Evolutionary conservation across 2,329 filamentous ascomycete species (phyloP).

Genomic region (Claviceps citrina): DNA sequence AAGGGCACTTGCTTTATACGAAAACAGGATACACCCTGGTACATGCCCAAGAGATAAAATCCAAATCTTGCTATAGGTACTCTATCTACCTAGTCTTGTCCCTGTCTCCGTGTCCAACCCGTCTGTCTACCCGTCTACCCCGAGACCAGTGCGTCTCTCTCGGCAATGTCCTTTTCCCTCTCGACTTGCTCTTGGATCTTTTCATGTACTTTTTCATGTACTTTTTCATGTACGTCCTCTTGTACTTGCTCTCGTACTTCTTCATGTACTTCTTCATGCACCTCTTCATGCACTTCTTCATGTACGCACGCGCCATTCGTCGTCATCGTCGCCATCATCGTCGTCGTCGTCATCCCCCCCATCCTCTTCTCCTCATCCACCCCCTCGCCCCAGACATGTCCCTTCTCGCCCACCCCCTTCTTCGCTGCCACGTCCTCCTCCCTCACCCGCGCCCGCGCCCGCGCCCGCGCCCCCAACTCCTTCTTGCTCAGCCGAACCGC

Average conservation of each 20-base stretch:
- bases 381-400: conserved; percentile 14
- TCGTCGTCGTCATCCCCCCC: background rate
- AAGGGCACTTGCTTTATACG: too few relatives aligned
- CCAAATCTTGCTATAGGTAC: too few relatives aligned
- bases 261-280: too few relatives aligned
- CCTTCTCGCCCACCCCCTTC: conserved; percentile 16
- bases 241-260: too few relatives aligned
- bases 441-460: conserved; percentile 6
- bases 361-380: conserved; percentile 11
- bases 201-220: too few relatives aligned
- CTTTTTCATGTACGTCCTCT: too few relatives aligned
- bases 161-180: background rate
- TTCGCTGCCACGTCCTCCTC: conserved; percentile 23
- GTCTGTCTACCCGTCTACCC: background rate
- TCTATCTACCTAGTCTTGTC: too few relatives aligned
- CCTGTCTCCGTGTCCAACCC: too few relatives aligned
- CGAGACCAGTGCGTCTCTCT: conserved; percentile 1
- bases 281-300: background rate
- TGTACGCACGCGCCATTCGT: background rate
- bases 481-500: conserved; percentile 63
- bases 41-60: too few relatives aligned
- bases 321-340: too few relatives aligned
- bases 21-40: too few relatives aligned
- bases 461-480: conserved; percentile 19
- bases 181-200: too few relatives aligned